Percentiles rank a stretch among this genome's conserved stretches.
phyloP scores from a whole-genome alignment of 1,284 basidiomycete species.

The Cutaneotrichosporon arboriforme region DNA sequence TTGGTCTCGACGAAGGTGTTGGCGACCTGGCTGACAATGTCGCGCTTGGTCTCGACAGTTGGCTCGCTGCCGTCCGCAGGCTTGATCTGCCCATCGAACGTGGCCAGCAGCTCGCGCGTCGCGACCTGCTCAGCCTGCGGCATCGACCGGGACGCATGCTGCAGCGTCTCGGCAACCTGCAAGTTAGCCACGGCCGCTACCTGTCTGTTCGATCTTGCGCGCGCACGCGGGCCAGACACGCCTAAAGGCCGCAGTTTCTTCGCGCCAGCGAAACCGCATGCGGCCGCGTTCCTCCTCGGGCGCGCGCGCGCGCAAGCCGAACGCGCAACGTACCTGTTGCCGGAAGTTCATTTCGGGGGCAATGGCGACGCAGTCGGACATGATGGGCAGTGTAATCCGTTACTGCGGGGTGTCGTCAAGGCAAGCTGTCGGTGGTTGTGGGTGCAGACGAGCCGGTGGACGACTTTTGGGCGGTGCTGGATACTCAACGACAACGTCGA shows the following conservation, averaged over 20 bases:
- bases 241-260: no score
- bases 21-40: conserved; percentile 36
- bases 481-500: not conserved
- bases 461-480: not conserved
- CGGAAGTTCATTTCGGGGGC: conserved; percentile 82
- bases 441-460: not conserved
- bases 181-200: not conserved
- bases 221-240: no score
- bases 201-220: no score
- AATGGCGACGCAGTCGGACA: conserved; percentile 72
- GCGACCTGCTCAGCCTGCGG: conserved; percentile 58
- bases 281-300: no score
- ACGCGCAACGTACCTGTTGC: conserved; percentile 62
- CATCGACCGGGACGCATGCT: conserved; percentile 64
- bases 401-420: conserved; percentile 4
- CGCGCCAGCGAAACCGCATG: no score
- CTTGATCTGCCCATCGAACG: conserved; percentile 56
- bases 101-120: conserved; percentile 63
- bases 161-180: conserved; percentile 30
- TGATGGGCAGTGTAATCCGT: conserved; percentile 22
- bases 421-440: conserved; percentile 1
- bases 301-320: no score
- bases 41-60: conserved; percentile 47
- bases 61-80: conserved; percentile 52
- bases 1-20: conserved; percentile 34